Evolutionary conservation across 257 asterid genomes (phyloP).

Genomic region (Jaltomata sinuosa): DNA sequence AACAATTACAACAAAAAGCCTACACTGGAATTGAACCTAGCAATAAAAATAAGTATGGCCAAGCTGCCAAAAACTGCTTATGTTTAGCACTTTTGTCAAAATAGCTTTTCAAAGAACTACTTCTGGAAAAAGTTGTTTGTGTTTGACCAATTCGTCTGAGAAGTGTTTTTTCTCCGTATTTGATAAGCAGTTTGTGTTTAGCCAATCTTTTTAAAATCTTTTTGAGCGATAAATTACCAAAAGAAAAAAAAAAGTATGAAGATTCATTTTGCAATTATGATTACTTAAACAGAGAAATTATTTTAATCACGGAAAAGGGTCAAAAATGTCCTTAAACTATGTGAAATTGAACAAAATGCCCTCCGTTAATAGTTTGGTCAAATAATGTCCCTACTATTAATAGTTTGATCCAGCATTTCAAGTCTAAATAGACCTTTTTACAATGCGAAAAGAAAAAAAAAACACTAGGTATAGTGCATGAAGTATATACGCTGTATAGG

Average conservation of each 20-base stretch:
- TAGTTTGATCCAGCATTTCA: no score
- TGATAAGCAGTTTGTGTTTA: neutral
- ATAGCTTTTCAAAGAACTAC: neutral
- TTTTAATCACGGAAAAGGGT: no score
- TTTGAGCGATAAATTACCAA: neutral
- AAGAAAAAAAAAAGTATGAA: neutral
- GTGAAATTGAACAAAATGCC: no score
- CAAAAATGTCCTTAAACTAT: no score
- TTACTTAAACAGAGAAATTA: neutral
- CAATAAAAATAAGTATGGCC: neutral
- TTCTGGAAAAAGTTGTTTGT: neutral
- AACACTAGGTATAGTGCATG: no score
- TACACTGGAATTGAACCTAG: neutral
- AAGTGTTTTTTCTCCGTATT: neutral
- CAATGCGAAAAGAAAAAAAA: no score
- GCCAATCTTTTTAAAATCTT: neutral
- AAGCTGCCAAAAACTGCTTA: neutral
- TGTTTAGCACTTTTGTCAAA: neutral
- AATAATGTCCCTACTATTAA: no score
- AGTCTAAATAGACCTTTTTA: no score
- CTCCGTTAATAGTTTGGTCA: no score
- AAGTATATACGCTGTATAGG: no score
- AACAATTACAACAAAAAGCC: constrained; percentile 6
- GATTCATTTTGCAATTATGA: neutral
- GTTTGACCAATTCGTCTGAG: neutral